Conservation (phyloP, 2,329 filamentous ascomycete genomes). For the Uncinocarpus reesii region DNA sequence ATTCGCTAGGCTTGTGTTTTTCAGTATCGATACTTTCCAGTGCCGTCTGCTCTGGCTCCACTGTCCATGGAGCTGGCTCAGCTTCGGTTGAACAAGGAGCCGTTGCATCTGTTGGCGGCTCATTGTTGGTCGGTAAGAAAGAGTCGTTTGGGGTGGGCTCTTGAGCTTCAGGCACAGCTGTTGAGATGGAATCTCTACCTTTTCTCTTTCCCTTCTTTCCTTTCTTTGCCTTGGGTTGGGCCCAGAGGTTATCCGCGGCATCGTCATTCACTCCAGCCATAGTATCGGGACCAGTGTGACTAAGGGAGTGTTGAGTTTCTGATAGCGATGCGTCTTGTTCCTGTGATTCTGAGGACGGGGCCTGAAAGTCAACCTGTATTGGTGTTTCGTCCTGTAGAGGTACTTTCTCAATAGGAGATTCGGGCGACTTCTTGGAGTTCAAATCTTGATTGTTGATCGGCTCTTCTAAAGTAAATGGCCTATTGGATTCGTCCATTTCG, state of each 20-base stretch:
- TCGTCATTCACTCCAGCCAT: not conserved
- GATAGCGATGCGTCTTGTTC: not conserved
- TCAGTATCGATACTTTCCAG: not conserved
- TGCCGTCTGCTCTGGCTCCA: not conserved
- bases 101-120: not conserved
- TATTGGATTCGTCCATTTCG: too few species aligned
- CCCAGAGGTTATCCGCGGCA: not conserved
- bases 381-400: not conserved
- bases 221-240: constrained; percentile 17
- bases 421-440: not conserved
- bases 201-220: constrained; percentile 21
- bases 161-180: not conserved
- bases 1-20: constrained; percentile 3
- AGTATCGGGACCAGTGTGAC: not conserved
- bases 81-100: not conserved
- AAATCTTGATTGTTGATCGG: not conserved
- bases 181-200: not conserved
- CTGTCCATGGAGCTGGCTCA: not conserved
- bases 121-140: not conserved
- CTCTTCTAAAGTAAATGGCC: not conserved
- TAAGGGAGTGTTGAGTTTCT: not conserved
- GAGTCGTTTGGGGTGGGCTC: not conserved
- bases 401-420: not conserved
- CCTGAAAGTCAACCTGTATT: not conserved
- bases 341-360: not conserved